Evolutionary conservation across 106 monocot genomes (phyloP).

Genomic region (Dendrobium chrysotoxum): DNA sequence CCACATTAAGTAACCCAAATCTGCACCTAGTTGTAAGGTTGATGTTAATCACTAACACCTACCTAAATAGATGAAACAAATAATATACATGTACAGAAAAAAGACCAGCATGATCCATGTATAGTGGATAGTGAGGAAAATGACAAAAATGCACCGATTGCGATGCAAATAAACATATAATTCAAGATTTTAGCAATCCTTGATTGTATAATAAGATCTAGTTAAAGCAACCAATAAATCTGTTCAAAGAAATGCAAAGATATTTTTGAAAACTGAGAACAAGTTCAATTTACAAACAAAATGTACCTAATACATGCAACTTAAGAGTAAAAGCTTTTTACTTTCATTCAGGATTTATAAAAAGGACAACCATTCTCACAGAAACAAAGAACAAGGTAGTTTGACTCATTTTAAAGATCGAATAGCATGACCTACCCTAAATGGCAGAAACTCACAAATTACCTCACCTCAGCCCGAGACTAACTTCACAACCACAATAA

Average conservation of each 20-base stretch:
- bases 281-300: background rate
- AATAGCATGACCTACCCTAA: background rate
- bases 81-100: too few species aligned
- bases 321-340: background rate
- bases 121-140: background rate
- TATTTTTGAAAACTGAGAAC: background rate
- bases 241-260: background rate
- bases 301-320: background rate
- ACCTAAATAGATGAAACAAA: background rate
- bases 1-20: too few species aligned
- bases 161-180: background rate
- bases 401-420: background rate
- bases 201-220: background rate
- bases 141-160: background rate
- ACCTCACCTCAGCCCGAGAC: constrained; percentile 20
- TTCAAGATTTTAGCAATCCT: background rate
- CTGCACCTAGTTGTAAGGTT: too few species aligned
- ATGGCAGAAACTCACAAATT: background rate
- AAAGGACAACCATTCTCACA: background rate
- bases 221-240: background rate
- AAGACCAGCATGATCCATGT: too few species aligned
- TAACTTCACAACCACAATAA: constrained; percentile 15
- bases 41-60: too few species aligned
- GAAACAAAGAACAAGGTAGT: background rate
- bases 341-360: background rate